Conservation (phyloP, 257 asterid genomes). For the Forsythia viridissima region DNA sequence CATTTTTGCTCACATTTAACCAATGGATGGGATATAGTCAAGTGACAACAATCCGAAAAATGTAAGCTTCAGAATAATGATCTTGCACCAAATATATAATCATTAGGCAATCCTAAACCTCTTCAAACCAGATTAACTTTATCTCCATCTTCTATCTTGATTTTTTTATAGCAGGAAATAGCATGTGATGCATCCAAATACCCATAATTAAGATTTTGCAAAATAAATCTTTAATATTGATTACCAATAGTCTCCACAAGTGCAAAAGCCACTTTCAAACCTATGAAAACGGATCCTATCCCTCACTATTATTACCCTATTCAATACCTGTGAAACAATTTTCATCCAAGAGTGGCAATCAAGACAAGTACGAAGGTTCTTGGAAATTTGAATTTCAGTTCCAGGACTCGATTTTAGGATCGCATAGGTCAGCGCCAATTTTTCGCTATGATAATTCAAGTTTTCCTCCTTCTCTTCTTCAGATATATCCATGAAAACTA, state of each 20-base stretch:
- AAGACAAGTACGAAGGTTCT: slow-evolving; percentile 71
- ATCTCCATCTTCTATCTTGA: not conserved
- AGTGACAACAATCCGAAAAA: not conserved
- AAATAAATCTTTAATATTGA: not conserved
- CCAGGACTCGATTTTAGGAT: slow-evolving; percentile 72
- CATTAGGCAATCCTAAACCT: not conserved
- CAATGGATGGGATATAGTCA: not conserved
- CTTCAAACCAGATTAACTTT: not conserved
- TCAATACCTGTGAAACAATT: slow-evolving; percentile 56
- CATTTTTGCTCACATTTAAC: not conserved
- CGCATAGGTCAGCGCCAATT: slow-evolving; percentile 69
- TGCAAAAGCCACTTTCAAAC: slow-evolving; percentile 63
- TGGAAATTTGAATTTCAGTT: slow-evolving; percentile 54
- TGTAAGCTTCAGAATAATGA: not conserved
- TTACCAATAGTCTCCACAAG: slow-evolving; percentile 83
- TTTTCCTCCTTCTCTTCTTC: slow-evolving; percentile 87
- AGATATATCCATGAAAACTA: slow-evolving; percentile 81
- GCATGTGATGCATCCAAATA: not conserved
- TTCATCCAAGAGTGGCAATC: slow-evolving; percentile 88
- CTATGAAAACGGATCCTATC: slow-evolving; percentile 79
- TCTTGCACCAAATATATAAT: not conserved
- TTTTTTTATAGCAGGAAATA: slow-evolving; percentile 4
- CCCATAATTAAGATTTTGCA: not conserved
- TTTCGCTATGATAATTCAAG: slow-evolving; percentile 73
- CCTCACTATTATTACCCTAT: slow-evolving; percentile 65